Evolutionary conservation across 148 eudicot species (phyloP).

Genomic region (Silene conica): DNA sequence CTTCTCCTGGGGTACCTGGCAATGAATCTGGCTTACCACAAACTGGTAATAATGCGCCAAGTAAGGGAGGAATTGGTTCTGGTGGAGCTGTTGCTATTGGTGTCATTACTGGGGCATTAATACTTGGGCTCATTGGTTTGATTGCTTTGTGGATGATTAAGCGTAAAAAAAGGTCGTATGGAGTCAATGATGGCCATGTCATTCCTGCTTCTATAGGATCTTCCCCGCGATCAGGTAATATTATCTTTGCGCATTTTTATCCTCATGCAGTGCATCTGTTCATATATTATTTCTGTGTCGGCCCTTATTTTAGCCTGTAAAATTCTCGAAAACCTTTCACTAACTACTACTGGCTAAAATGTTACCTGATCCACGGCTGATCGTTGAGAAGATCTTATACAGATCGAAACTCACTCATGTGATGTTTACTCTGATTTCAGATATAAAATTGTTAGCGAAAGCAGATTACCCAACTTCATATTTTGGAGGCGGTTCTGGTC

Average conservation of each 20-base stretch:
- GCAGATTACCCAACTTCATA: constrained; percentile 32
- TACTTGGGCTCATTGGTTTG: constrained; percentile 46
- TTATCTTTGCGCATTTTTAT: constrained; percentile 2
- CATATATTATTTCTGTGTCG: neutral
- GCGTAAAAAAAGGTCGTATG: constrained; percentile 39
- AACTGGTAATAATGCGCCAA: constrained; percentile 23
- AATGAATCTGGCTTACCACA: constrained; percentile 18
- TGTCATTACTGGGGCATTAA: constrained; percentile 34
- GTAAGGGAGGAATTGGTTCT: constrained; percentile 42
- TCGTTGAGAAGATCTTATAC: neutral
- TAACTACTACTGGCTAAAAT: too few species aligned
- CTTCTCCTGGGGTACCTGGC: constrained; percentile 24
- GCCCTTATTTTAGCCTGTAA: neutral
- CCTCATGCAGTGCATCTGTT: neutral
- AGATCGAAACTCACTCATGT: neutral
- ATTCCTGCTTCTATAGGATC: constrained; percentile 46
- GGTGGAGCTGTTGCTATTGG: constrained; percentile 46
- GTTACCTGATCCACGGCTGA: too few species aligned
- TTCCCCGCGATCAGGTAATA: constrained; percentile 63
- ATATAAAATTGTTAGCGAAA: constrained; percentile 34
- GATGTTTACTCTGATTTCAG: constrained; percentile 28
- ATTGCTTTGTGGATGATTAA: constrained; percentile 38
- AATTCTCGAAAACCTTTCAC: neutral
- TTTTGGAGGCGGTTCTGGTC: constrained; percentile 38
- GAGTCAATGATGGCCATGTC: constrained; percentile 35